Conservation (phyloP, 192 early-diverging fungal genomes). For the Gryganskiella cystojenkinii region DNA sequence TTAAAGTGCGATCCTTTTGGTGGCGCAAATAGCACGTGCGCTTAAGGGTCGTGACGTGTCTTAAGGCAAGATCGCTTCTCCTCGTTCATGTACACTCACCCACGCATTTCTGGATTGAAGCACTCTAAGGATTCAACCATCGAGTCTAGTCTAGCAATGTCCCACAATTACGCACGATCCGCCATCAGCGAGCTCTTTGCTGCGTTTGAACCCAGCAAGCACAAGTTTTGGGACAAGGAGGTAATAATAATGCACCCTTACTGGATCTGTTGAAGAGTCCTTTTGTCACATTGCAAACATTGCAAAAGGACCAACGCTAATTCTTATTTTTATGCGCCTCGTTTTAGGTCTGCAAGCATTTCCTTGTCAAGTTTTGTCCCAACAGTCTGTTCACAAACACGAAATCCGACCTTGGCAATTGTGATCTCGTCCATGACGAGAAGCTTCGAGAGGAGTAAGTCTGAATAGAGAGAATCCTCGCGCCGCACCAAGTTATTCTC, state of each 20-base stretch:
- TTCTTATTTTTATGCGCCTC: neutral
- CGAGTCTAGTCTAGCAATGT: conserved; percentile 12
- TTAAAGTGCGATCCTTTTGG: no score
- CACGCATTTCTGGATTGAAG: no score
- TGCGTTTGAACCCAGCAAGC: conserved; percentile 40
- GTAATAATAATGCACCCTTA: no score
- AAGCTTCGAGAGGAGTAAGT: conserved; percentile 69
- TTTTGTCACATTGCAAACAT: no score
- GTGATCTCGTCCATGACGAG: conserved; percentile 87
- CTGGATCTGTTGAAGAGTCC: no score
- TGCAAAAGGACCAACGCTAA: neutral
- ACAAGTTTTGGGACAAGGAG: conserved; percentile 54
- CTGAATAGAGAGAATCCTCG: neutral
- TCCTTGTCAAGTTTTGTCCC: conserved; percentile 86
- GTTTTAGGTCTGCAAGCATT: conserved; percentile 80
- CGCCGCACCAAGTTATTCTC: neutral
- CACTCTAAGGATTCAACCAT: no score
- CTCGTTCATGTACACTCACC: neutral
- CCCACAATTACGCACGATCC: conserved; percentile 44
- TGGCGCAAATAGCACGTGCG: neutral
- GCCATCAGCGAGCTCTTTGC: conserved; percentile 44
- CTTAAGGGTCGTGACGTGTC: no score
- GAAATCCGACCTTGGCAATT: conserved; percentile 84
- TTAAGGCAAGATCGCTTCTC: neutral
- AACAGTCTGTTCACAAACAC: conserved; percentile 88